These are phyloP conservation scores for Cunninghamia lanceolata DNA, from an alignment of 75 land plant species.

Conservation along the genomic window DNA sequence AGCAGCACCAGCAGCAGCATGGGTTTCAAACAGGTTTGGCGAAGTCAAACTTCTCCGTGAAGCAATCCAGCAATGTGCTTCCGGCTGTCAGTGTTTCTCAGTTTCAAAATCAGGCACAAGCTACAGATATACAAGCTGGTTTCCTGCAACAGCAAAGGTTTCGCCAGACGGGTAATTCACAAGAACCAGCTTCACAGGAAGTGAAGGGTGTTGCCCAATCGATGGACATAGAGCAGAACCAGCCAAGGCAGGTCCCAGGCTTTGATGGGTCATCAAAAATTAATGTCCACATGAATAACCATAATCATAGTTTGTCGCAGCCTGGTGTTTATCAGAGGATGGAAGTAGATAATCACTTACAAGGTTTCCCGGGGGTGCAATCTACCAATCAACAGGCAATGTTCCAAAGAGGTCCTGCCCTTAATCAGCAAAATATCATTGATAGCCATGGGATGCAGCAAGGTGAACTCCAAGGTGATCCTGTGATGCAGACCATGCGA, in stretches of 20 bases:
- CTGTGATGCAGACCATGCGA: slow-evolving; percentile 15
- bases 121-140: slow-evolving; percentile 9
- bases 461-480: slow-evolving; percentile 17
- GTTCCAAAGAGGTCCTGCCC: slow-evolving; percentile 5
- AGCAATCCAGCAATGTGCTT: slow-evolving; percentile 8
- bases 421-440: background rate
- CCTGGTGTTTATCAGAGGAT: slow-evolving; percentile 10
- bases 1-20: slow-evolving; percentile 10
- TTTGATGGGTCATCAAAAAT: slow-evolving; percentile 23
- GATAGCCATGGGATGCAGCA: slow-evolving; percentile 18
- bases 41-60: slow-evolving; percentile 12
- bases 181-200: slow-evolving; percentile 26
- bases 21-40: slow-evolving; percentile 11
- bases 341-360: slow-evolving; percentile 9
- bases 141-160: slow-evolving; percentile 15
- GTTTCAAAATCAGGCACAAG: slow-evolving; percentile 18
- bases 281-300: slow-evolving; percentile 11
- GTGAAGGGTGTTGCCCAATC: slow-evolving; percentile 13
- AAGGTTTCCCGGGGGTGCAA: slow-evolving; percentile 16
- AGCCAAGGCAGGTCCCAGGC: slow-evolving; percentile 15
- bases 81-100: slow-evolving; percentile 16
- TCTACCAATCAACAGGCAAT: slow-evolving; percentile 12
- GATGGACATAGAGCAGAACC: slow-evolving; percentile 12
- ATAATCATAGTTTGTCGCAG: slow-evolving; percentile 4
- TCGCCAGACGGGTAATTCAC: slow-evolving; percentile 9